These are phyloP conservation scores for Peterozyma toletana DNA, from an alignment of 805 yeast genomes.

Conservation along the genomic window DNA sequence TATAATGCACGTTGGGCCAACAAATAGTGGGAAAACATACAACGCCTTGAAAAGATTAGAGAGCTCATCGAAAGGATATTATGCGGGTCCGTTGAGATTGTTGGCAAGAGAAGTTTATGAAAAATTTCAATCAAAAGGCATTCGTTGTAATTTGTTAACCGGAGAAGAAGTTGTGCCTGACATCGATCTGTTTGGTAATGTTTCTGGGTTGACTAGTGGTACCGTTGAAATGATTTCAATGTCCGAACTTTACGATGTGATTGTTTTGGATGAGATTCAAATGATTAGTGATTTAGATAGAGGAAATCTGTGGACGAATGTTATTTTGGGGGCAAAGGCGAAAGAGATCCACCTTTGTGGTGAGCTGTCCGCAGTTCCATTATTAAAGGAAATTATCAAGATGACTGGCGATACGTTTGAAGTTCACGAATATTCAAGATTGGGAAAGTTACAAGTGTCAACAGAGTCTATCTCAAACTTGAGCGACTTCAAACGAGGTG, in stretches of 20 bases:
- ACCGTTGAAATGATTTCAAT: slow-evolving; percentile 92
- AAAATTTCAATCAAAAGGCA: slow-evolving; percentile 57
- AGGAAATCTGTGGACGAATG: slow-evolving; percentile 95
- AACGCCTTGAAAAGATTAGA: slow-evolving; percentile 67
- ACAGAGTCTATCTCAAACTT: slow-evolving; percentile 26
- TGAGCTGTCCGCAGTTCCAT: slow-evolving; percentile 74
- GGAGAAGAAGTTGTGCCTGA: slow-evolving; percentile 91
- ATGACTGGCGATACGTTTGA: slow-evolving; percentile 76
- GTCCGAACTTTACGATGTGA: slow-evolving; percentile 65
- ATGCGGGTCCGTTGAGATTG: slow-evolving; percentile 90
- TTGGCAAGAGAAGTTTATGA: slow-evolving; percentile 90
- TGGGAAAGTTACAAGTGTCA: slow-evolving; percentile 64
- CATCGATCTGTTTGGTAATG: slow-evolving; percentile 58
- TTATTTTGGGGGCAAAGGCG: slow-evolving; percentile 79
- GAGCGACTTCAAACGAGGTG: slow-evolving; percentile 54
- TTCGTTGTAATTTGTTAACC: slow-evolving; percentile 77
- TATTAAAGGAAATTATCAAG: slow-evolving; percentile 49
- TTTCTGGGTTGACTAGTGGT: slow-evolving; percentile 76
- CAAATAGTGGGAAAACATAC: slow-evolving; percentile 93
- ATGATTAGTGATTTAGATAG: slow-evolving; percentile 77
- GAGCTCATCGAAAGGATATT: slow-evolving; percentile 66
- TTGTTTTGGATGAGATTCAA: slow-evolving; percentile 93
- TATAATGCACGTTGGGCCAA: slow-evolving; percentile 95
- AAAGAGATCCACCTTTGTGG: slow-evolving; percentile 91
- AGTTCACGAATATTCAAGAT: slow-evolving; percentile 64